Percentiles rank a stretch among this genome's conserved stretches.
phyloP scores from a whole-genome alignment of 257 asterid species.

The Plantago major region DNA sequence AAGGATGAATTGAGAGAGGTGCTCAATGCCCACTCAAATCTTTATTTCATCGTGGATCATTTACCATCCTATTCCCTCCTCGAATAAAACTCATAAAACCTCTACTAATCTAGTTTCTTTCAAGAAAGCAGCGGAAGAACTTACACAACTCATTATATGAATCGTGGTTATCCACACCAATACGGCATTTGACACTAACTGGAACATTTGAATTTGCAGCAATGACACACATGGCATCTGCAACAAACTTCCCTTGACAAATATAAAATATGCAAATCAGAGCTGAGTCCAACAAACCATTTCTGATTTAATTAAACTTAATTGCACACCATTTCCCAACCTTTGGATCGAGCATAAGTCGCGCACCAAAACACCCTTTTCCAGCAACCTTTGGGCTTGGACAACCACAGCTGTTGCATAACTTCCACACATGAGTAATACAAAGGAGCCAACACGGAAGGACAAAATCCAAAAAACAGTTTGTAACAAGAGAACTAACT shows the following conservation, averaged over 20 bases:
- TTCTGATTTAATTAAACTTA: slow-evolving; percentile 2
- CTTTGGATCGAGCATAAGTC: slow-evolving; percentile 97
- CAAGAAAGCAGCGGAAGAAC: slow-evolving; percentile 30
- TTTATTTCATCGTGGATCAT: not conserved
- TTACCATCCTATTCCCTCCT: too few relatives aligned
- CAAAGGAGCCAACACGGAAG: slow-evolving; percentile 10
- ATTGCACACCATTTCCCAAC: slow-evolving; percentile 36
- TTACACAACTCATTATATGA: slow-evolving; percentile 88
- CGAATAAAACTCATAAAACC: not conserved
- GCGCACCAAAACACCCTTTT: slow-evolving; percentile 93
- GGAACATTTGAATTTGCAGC: slow-evolving; percentile 88
- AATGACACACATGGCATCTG: slow-evolving; percentile 92
- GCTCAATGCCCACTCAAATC: too few relatives aligned
- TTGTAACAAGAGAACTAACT: slow-evolving; percentile 41
- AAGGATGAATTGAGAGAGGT: too few relatives aligned
- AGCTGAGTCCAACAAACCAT: slow-evolving; percentile 21
- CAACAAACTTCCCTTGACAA: slow-evolving; percentile 63
- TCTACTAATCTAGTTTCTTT: not conserved
- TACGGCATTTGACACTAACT: slow-evolving; percentile 92
- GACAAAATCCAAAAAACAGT: slow-evolving; percentile 11
- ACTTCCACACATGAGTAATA: slow-evolving; percentile 22
- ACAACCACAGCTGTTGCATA: slow-evolving; percentile 82
- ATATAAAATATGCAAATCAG: slow-evolving; percentile 35
- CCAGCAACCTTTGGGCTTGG: slow-evolving; percentile 97
- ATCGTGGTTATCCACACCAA: slow-evolving; percentile 87